phyloP scores from a whole-genome alignment of 176 grass and related monocot species.

The Zea luxurians region DNA sequence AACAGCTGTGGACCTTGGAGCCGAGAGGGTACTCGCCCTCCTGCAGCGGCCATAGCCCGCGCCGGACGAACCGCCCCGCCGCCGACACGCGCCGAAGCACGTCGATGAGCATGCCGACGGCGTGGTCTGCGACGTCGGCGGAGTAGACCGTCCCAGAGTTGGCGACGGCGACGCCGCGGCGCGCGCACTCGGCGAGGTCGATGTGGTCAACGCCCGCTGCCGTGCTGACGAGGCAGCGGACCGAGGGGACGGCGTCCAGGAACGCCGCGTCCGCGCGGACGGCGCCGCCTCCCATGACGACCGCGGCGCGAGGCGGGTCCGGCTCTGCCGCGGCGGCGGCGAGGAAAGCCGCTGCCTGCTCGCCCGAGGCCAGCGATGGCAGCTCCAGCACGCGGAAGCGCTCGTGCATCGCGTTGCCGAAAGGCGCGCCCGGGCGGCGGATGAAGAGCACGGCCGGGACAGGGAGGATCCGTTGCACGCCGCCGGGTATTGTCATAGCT shows the following conservation, averaged over 20 bases:
- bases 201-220: conserved; percentile 53
- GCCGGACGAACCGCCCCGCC: conserved; percentile 28
- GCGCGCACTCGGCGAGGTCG: conserved; percentile 49
- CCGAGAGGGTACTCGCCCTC: conserved; percentile 33
- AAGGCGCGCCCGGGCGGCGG: not conserved
- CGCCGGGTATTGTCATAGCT: not conserved
- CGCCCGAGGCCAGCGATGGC: not conserved
- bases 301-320: conserved; percentile 29
- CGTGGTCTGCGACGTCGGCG: conserved; percentile 43
- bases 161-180: conserved; percentile 43
- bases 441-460: conserved; percentile 23
- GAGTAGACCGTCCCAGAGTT: conserved; percentile 49
- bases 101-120: conserved; percentile 49
- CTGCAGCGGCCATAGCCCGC: conserved; percentile 21
- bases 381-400: conserved; percentile 38
- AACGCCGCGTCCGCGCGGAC: conserved; percentile 14
- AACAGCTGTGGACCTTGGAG: conserved; percentile 42
- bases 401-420: conserved; percentile 14
- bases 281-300: not conserved
- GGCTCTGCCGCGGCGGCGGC: conserved; percentile 12
- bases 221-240: conserved; percentile 46
- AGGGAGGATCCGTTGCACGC: not conserved
- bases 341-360: conserved; percentile 11
- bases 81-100: conserved; percentile 43
- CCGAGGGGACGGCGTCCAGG: conserved; percentile 30